Evolutionary conservation across 129 eudicot genomes (phyloP).

Genomic region (Daucus carota): DNA sequence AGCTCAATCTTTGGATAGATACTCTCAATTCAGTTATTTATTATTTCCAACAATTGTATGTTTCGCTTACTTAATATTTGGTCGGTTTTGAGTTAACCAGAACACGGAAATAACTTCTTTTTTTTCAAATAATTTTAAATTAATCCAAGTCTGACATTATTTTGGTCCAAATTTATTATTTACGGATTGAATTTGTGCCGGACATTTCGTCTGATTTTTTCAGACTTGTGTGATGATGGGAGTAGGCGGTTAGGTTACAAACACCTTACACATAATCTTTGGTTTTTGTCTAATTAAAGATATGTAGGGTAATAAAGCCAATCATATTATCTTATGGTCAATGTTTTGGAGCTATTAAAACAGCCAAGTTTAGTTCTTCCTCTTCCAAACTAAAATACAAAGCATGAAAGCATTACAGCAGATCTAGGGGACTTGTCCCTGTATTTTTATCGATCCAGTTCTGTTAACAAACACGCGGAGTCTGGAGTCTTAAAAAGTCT

Average conservation of each 20-base stretch:
- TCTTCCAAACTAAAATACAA: neutral
- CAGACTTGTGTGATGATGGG: neutral
- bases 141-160: too few species aligned
- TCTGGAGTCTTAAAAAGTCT: too few species aligned
- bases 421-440: neutral
- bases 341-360: neutral
- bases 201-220: neutral
- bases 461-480: neutral
- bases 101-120: too few species aligned
- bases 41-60: too few species aligned
- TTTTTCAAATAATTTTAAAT: too few species aligned
- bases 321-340: neutral
- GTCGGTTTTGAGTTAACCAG: too few species aligned
- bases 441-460: too few species aligned
- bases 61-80: too few species aligned
- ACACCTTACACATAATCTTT: neutral
- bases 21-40: neutral
- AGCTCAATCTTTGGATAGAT: neutral
- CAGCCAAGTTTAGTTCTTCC: neutral
- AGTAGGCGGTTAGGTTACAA: neutral
- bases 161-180: too few species aligned
- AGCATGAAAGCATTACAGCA: neutral
- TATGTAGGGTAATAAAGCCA: neutral
- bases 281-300: neutral
- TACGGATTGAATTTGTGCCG: too few species aligned